These are phyloP conservation scores for Emergomyces orientalis DNA, from an alignment of 2,329 filamentous ascomycete species.

Conservation along the genomic window DNA sequence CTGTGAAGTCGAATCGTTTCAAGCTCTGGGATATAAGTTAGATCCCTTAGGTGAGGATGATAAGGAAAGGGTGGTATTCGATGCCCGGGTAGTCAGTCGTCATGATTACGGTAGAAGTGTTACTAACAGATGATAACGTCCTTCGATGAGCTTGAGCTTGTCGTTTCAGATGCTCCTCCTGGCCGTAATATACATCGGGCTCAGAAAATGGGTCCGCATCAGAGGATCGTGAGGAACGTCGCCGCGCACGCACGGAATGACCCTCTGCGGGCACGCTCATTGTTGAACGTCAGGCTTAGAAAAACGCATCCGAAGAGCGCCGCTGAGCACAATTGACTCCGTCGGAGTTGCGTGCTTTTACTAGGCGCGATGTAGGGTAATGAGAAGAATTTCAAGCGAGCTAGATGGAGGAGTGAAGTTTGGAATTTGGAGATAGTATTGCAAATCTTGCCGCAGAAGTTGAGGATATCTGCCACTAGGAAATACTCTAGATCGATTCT, in stretches of 20 bases:
- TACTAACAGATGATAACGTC: slow-evolving; percentile 7
- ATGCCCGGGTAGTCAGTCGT: neutral
- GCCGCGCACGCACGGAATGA: neutral
- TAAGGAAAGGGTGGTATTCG: neutral
- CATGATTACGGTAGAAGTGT: neutral
- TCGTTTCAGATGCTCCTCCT: slow-evolving; percentile 28
- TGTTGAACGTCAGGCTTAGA: neutral
- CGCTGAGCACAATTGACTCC: neutral
- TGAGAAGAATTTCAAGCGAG: neutral
- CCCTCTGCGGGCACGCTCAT: slow-evolving; percentile 34
- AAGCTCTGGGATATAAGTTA: slow-evolving; percentile 23
- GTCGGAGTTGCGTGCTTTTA: neutral
- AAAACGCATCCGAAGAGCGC: neutral
- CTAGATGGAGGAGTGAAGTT: neutral
- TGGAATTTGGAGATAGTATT: neutral
- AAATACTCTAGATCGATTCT: neutral
- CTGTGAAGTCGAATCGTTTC: slow-evolving; percentile 29
- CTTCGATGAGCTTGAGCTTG: slow-evolving; percentile 6
- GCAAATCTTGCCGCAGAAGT: neutral
- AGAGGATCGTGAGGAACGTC: slow-evolving; percentile 19
- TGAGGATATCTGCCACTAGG: neutral
- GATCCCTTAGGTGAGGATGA: neutral
- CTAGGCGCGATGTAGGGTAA: no score
- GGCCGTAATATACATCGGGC: slow-evolving; percentile 52
- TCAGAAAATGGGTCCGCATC: slow-evolving; percentile 49